Evolutionary conservation across 441 rosid species (phyloP).

Genomic region (Populus hybrid): DNA sequence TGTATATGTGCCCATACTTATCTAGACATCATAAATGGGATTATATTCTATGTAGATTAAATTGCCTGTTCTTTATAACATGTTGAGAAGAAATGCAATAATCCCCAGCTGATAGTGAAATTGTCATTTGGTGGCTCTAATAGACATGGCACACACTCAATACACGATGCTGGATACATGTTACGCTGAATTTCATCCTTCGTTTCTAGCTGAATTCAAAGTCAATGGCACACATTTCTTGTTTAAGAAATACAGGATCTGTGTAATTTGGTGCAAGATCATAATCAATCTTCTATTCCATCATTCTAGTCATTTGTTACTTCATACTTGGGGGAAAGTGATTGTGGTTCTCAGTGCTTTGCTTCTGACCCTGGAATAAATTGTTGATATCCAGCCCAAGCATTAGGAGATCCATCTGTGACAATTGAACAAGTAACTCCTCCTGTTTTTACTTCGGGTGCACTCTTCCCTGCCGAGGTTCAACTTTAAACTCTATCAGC

Average conservation of each 20-base stretch:
- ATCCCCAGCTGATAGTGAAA: background rate
- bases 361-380: slow-evolving; percentile 12
- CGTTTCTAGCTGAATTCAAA: slow-evolving; percentile 1
- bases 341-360: background rate
- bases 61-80: background rate
- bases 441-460: slow-evolving; percentile 62
- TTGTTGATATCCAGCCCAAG: slow-evolving; percentile 51
- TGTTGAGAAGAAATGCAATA: background rate
- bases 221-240: background rate
- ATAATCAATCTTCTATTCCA: background rate
- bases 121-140: background rate
- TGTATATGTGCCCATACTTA: background rate
- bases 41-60: background rate
- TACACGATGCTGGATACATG: background rate
- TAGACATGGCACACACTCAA: background rate
- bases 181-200: background rate
- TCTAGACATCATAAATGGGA: background rate
- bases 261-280: background rate
- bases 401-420: slow-evolving; percentile 81
- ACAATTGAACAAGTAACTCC: slow-evolving; percentile 84
- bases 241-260: background rate
- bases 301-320: background rate
- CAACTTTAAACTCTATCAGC: slow-evolving; percentile 11
- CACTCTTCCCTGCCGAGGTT: slow-evolving; percentile 92
- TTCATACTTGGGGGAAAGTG: background rate